Conservation (phyloP, 495 filamentous ascomycete species). For the Penicillium verhagenii region DNA sequence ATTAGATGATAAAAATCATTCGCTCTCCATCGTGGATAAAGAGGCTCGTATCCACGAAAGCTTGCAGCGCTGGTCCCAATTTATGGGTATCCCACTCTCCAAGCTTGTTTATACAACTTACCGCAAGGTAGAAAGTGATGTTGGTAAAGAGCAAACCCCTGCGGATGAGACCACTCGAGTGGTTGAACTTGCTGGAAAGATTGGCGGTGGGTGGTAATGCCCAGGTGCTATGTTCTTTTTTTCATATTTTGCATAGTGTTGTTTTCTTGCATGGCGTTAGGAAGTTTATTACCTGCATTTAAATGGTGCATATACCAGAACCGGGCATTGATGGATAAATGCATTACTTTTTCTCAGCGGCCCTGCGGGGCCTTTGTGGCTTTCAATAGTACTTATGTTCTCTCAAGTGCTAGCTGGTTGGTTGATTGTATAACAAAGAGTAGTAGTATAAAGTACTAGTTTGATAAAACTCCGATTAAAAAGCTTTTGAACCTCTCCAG, state of each 20-base stretch:
- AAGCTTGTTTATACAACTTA: conserved; percentile 82
- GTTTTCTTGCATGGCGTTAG: conserved; percentile 23
- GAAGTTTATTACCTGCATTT: conserved; percentile 1
- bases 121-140: conserved; percentile 89
- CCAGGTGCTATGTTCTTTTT: no score
- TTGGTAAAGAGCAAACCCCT: conserved; percentile 68
- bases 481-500: no score
- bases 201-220: conserved; percentile 89
- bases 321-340: neutral
- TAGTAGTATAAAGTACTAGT: no score
- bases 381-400: no score
- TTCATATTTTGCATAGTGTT: neutral
- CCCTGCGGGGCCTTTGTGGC: no score
- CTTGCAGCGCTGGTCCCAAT: conserved; percentile 68
- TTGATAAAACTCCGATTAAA: no score
- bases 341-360: neutral
- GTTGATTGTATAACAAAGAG: no score
- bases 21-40: conserved; percentile 27
- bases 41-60: conserved; percentile 49
- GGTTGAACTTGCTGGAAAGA: conserved; percentile 85
- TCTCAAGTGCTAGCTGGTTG: no score
- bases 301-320: conserved; percentile 4
- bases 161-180: conserved; percentile 71
- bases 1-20: conserved; percentile 6
- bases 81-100: conserved; percentile 66